Percentiles rank a stretch among this genome's conserved stretches.
Evolutionary conservation across 2,329 filamentous ascomycete species (phyloP).

Genomic region (Colletotrichum tropicale): DNA sequence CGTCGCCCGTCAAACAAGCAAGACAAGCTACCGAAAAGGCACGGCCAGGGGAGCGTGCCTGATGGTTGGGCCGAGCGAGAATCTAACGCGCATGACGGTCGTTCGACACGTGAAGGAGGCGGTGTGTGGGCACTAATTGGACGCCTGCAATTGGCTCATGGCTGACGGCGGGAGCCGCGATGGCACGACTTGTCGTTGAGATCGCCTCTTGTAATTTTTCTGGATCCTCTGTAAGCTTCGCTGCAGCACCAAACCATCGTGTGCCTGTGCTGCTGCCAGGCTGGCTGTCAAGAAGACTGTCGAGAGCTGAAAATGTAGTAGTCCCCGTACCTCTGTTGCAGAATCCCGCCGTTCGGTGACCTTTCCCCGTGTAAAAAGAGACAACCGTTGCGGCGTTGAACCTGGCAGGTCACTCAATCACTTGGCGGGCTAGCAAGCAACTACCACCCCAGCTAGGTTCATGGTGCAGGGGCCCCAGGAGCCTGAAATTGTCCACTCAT

Average conservation of each 20-base stretch:
- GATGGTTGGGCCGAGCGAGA: constrained; percentile 1
- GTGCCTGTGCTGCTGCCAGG: neutral
- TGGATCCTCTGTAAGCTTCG: neutral
- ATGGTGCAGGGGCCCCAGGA: neutral
- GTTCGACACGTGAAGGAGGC: constrained; percentile 21
- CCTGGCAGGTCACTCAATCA: neutral
- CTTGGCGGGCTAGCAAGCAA: neutral
- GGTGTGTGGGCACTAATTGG: constrained; percentile 17
- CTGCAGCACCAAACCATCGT: neutral
- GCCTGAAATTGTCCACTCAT: constrained; percentile 6
- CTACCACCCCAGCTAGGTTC: neutral
- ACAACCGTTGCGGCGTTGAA: neutral
- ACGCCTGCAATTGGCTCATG: constrained; percentile 2
- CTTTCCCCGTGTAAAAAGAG: neutral
- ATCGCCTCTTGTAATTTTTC: constrained; percentile 19
- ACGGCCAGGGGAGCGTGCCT: neutral
- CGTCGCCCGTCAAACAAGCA: neutral
- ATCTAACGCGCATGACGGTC: constrained; percentile 15
- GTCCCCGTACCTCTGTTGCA: neutral
- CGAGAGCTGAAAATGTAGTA: neutral
- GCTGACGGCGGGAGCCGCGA: constrained; percentile 9
- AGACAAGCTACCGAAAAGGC: neutral
- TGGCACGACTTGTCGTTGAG: constrained; percentile 18
- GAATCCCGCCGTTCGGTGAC: neutral
- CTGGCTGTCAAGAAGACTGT: neutral